These are phyloP conservation scores for Daldinia decipiens DNA, from an alignment of 495 filamentous ascomycete species.

Conservation along the genomic window DNA sequence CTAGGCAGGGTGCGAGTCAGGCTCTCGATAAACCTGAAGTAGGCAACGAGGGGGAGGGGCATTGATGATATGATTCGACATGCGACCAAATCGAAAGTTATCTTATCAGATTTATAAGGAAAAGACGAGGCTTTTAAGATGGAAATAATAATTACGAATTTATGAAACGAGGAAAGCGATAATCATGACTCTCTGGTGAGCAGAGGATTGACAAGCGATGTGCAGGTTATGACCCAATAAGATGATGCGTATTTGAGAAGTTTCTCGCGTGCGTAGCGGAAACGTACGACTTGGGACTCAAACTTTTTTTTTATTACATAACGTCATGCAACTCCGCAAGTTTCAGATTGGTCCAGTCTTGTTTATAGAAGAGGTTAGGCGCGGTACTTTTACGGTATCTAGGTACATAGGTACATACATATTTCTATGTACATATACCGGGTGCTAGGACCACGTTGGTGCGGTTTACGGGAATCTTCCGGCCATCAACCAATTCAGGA, in stretches of 20 bases:
- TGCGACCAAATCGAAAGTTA: not conserved
- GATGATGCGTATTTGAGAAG: conserved; percentile 41
- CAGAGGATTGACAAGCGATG: conserved; percentile 19
- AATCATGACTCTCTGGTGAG: conserved; percentile 30
- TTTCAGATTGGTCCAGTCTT: conserved; percentile 38
- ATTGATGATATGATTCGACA: not conserved
- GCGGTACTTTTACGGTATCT: conserved; percentile 11
- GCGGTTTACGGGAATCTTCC: conserved; percentile 46
- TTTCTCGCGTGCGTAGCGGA: conserved; percentile 44
- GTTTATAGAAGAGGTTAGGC: not conserved
- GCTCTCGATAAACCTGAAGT: not conserved
- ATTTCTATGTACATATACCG: conserved; percentile 6
- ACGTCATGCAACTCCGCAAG: conserved; percentile 43
- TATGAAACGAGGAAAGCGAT: conserved; percentile 5
- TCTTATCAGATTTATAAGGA: not conserved
- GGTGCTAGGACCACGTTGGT: conserved; percentile 20
- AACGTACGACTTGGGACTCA: conserved; percentile 42
- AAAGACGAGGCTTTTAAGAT: not conserved
- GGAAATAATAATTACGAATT: not conserved
- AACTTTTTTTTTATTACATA: conserved; percentile 34
- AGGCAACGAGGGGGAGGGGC: not conserved
- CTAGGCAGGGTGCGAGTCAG: conserved; percentile 36
- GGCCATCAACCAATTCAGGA: conserved; percentile 38
- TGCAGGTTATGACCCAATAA: conserved; percentile 29
- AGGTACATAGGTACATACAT: too few relatives aligned